Percentiles rank a stretch among this genome's conserved stretches.
Evolutionary conservation across 75 land plant genomes (phyloP).

Genomic region (Pinus taeda): DNA sequence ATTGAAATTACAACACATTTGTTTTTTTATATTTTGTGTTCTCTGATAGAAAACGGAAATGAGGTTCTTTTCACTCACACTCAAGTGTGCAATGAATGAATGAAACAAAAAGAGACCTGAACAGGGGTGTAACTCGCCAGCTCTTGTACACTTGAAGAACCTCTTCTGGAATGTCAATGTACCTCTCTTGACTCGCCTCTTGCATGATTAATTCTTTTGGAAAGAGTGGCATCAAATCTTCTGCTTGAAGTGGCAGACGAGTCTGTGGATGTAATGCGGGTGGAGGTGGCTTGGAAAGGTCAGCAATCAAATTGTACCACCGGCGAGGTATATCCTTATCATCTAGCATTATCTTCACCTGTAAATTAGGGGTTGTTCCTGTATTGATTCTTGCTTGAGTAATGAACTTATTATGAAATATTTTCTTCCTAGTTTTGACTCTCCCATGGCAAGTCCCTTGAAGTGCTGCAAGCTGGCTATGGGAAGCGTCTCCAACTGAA

Average conservation of each 20-base stretch:
- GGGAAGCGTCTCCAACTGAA: neutral
- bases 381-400: neutral
- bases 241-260: conserved; percentile 52
- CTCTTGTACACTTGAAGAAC: conserved; percentile 73
- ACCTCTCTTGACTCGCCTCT: conserved; percentile 53
- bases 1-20: neutral
- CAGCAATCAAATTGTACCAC: conserved; percentile 48
- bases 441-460: neutral
- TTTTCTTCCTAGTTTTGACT: neutral
- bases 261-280: conserved; percentile 61
- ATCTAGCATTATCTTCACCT: conserved; percentile 16
- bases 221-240: conserved; percentile 76
- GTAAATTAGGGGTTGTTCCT: neutral
- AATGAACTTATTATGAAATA: neutral
- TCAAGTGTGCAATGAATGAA: neutral
- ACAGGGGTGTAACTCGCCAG: conserved; percentile 92
- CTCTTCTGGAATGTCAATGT: conserved; percentile 82
- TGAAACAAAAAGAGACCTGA: conserved; percentile 46
- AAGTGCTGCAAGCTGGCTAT: neutral
- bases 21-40: neutral
- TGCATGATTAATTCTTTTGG: conserved; percentile 77
- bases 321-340: conserved; percentile 29
- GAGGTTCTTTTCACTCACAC: neutral
- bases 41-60: neutral
- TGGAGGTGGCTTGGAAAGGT: conserved; percentile 34